A percentile compares a stretch with the other conserved stretches of the same genome.
Evolutionary conservation across 2,329 filamentous ascomycete genomes (phyloP).

Genomic region (Sclerotinia glacialis): DNA sequence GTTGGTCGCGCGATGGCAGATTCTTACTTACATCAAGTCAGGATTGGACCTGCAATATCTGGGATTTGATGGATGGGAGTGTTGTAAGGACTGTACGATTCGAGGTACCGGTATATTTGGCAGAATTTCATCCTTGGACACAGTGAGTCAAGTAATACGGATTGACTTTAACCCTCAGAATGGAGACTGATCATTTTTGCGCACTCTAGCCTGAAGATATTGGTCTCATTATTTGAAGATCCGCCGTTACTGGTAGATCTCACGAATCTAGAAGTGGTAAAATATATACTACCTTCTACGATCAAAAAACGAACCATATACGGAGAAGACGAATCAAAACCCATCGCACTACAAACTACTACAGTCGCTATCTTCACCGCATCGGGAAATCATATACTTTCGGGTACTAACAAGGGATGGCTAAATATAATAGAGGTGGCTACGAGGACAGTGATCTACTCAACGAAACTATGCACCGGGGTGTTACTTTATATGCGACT

Average conservation of each 20-base stretch:
- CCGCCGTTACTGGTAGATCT: conserved; percentile 86
- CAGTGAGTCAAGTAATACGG: conserved; percentile 54
- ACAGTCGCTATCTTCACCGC: conserved; percentile 88
- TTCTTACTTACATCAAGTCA: conserved; percentile 91
- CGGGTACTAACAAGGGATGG: conserved; percentile 93
- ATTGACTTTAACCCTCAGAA: background rate
- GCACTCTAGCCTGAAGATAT: conserved; percentile 69
- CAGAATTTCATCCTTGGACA: conserved; percentile 88
- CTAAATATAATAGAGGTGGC: conserved; percentile 89
- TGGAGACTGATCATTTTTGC: conserved; percentile 12
- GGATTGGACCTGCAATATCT: conserved; percentile 94
- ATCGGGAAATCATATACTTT: conserved; percentile 81
- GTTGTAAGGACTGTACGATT: conserved; percentile 81
- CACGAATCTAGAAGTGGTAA: conserved; percentile 64
- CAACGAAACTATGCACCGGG: conserved; percentile 80
- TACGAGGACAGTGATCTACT: conserved; percentile 81
- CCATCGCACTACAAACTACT: conserved; percentile 86
- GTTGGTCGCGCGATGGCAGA: conserved; percentile 89
- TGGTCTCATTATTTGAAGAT: conserved; percentile 90
- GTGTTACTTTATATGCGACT: conserved; percentile 86
- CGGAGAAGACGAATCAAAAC: conserved; percentile 73
- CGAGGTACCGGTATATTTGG: conserved; percentile 90
- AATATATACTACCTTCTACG: conserved; percentile 75
- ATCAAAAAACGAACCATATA: conserved; percentile 67
- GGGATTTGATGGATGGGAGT: conserved; percentile 78